Evolutionary conservation across 2,329 filamentous ascomycete genomes (phyloP), one percentile per base, ranked within the genome.

Genomic region (Epichloe typhina): DNA sequence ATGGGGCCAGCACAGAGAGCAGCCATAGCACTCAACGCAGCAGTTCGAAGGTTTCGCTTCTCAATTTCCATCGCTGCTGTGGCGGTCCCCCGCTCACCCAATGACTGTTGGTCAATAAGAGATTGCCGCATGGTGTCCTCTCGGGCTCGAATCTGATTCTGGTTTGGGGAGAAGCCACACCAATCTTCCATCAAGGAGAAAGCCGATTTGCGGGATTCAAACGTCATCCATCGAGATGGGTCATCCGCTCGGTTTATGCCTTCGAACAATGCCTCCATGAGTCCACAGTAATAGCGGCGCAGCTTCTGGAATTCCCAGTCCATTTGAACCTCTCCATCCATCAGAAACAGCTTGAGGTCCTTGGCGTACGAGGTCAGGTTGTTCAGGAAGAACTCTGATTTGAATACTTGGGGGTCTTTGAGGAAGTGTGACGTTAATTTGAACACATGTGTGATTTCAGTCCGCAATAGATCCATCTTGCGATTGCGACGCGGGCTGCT

Each of bases 121-220:
- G 86, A 88, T 58, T 90, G 86, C 42, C 88, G 79, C 84, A 96
- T 94, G 37, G 80, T 85, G 54, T 95, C 86, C 66, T 96, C 90
- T 54, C 88, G 78, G 52, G 84, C 82, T 5, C 83, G 80, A 40
- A 95, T 86, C 56, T 94, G 86, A 13, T 72, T 75, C 63, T 94
- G 88, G 56, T 96, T 95, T 0, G 90, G 88, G 7, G 90, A 95
- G 64, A 94, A 96, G 2, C 93, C 93, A 64, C 93, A 98, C 94
- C 94, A 98, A 57, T 97, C 91, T 67, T 98, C 93, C 90, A 98
- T 97, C 46, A 98, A 71, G 0, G 90, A 84, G 62, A 98, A 98
- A 0, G 91, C 86, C 5, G 93, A 96, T 64, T 96, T 95, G 40
- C 94, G 78, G 12, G 90, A 88, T 64, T 98, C 93, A 61, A 98